Base-by-base conservation (phyloP, 2,329 filamentous ascomycete species). In the Xylariales sp. region DNA sequence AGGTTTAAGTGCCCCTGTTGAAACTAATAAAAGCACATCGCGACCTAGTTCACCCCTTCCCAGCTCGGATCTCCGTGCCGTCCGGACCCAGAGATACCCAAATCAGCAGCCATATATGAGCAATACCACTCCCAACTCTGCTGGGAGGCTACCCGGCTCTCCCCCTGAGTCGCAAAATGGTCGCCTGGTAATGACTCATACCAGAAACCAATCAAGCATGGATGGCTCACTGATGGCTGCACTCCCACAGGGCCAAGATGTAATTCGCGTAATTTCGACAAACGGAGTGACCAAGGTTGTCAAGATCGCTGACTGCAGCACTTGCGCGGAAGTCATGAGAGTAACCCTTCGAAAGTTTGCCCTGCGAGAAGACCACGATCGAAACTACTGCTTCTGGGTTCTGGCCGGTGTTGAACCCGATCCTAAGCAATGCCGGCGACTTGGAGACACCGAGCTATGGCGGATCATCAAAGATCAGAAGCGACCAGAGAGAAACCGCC, bases 311-410 rank as follows among this genome's bases (percentile, higher is more conserved):
- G 86, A 87, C 47, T 96, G 90, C 72, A 89, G 83, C 55, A 93
- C 85, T 5, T 86, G 88, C 43, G 93, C 96, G 54, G 89, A 97
- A 49, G 87, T 97, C 37, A 91, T 96, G 70, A 76, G 89, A 31
- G 85, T 88, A 43, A 95, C 93, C 0, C 66, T 97, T 30, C 81
- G 85, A 49, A 97, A 97, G 60, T 87, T 95, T 46, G 81, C 83
- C 28, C 74, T 95, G 20, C 86, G 89, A 16, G 89, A 95, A 56
- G 87, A 91, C 45, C 89, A 96, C 54, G 86, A 93, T 58, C 81
- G 89, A 53, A 95, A 94, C 55, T 97, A 95, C 65, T 96, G 90
- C 67, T 97, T 98, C 66, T 97, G 93, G 71, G 84, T 95, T 1
- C 72, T 97, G 41, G 83, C 88, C 48, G 91, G 90, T 35, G 70